A percentile compares a stretch with the other conserved stretches of the same genome.
Evolutionary conservation across 352 stramenopile species (phyloP).

Genomic region (Globisporangium cylindrosporum): DNA sequence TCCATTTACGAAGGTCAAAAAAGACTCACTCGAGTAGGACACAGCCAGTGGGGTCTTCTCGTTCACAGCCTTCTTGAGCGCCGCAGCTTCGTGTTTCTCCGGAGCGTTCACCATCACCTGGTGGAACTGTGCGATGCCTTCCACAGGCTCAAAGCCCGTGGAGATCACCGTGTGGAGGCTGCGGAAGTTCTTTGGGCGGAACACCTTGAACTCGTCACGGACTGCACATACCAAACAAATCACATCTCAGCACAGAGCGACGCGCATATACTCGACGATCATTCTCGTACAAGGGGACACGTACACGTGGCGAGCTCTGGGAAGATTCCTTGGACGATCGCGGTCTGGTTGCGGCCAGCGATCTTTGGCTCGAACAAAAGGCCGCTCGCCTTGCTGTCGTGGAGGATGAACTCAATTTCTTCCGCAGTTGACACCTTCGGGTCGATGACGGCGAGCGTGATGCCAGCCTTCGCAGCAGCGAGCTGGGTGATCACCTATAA

Average conservation of each 20-base stretch:
- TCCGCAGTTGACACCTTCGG: conserved; percentile 64
- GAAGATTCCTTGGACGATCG: conserved; percentile 69
- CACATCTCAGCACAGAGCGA: background rate
- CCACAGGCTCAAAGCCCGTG: conserved; percentile 65
- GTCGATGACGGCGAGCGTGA: conserved; percentile 83
- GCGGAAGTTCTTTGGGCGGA: conserved; percentile 79
- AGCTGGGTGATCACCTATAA: conserved; percentile 69
- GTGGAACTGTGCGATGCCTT: conserved; percentile 75
- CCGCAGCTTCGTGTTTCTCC: conserved; percentile 58
- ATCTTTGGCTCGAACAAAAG: conserved; percentile 87
- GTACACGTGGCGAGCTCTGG: conserved; percentile 75
- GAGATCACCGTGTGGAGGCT: conserved; percentile 84
- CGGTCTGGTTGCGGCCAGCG: conserved; percentile 64
- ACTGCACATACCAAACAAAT: conserved; percentile 25
- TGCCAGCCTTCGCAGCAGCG: conserved; percentile 75
- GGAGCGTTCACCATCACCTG: conserved; percentile 81
- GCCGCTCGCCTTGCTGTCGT: conserved; percentile 75
- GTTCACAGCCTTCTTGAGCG: conserved; percentile 57
- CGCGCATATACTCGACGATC: background rate
- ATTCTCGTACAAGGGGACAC: conserved; percentile 10
- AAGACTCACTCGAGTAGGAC: conserved; percentile 72
- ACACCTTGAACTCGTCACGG: conserved; percentile 49
- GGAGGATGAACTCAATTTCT: conserved; percentile 79
- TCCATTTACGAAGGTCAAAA: background rate
- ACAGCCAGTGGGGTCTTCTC: conserved; percentile 73